These are phyloP conservation scores for Rhododendron simsii DNA, from an alignment of 148 eudicot species.

Conservation along the genomic window DNA sequence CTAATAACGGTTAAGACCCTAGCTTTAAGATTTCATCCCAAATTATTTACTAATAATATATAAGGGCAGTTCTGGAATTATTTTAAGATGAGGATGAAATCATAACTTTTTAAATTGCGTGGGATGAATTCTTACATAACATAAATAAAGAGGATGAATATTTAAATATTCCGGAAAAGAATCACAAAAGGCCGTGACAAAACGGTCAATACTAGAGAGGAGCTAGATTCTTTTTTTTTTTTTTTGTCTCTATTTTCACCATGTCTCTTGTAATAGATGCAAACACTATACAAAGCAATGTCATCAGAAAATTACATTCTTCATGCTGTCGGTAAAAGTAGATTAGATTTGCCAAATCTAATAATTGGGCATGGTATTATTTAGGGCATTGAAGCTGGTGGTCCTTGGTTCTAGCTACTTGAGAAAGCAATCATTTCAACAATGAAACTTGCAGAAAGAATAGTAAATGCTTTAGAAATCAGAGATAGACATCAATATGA, in stretches of 20 bases:
- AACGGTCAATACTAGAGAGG: not conserved
- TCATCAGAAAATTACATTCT: not conserved
- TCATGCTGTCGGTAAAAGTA: not conserved
- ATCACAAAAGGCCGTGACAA: not conserved
- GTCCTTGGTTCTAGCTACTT: slow-evolving; percentile 10
- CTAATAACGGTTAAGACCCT: too few relatives aligned
- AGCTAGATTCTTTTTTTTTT: not conserved
- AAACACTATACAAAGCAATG: not conserved
- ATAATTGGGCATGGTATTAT: not conserved
- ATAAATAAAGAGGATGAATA: too few relatives aligned
- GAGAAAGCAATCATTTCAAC: slow-evolving; percentile 19
- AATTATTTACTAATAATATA: too few relatives aligned
- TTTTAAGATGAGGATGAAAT: too few relatives aligned
- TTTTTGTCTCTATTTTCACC: not conserved
- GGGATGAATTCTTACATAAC: too few relatives aligned
- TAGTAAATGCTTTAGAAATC: slow-evolving; percentile 18
- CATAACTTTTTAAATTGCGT: too few relatives aligned
- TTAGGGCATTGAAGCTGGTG: slow-evolving; percentile 12
- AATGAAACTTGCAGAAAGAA: slow-evolving; percentile 4
- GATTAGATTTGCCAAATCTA: not conserved
- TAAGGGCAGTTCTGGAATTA: too few relatives aligned
- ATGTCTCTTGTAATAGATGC: not conserved
- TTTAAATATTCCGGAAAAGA: not conserved
- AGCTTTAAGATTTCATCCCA: too few relatives aligned
- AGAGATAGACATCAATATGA: slow-evolving; percentile 13